Evolutionary conservation across 768 basidiomycete species (phyloP).

Genomic region (Panus rudis): DNA sequence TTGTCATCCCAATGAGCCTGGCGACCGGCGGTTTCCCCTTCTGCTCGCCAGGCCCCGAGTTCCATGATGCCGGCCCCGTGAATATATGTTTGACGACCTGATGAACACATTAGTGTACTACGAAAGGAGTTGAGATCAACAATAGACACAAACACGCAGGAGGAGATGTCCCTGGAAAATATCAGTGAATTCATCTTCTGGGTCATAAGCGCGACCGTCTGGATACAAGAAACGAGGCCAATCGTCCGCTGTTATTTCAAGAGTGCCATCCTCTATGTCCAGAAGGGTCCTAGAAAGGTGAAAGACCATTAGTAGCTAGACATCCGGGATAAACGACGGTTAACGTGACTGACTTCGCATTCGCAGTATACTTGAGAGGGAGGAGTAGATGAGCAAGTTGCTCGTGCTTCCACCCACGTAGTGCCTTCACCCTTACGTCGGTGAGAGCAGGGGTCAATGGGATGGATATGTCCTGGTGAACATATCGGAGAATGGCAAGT

Average conservation of each 20-base stretch:
- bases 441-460: not conserved
- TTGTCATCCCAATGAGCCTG: not conserved
- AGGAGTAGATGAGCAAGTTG: not conserved
- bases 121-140: not conserved
- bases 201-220: slow-evolving; percentile 1
- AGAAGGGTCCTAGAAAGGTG: not conserved
- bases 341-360: not conserved
- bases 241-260: not conserved
- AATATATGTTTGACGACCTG: slow-evolving; percentile 1
- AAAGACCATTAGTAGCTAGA: not conserved
- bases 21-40: not conserved
- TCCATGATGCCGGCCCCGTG: not conserved
- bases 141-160: not conserved
- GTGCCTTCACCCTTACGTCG: not conserved
- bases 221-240: slow-evolving; percentile 4
- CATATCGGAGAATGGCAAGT: not conserved
- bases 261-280: not conserved
- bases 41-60: not conserved
- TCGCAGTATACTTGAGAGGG: not conserved
- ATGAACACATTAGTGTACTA: not conserved
- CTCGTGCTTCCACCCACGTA: not conserved
- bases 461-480: not conserved
- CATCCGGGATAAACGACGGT: not conserved
- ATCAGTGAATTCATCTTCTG: not conserved
- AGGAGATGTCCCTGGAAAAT: slow-evolving; percentile 1